Conservation (phyloP, 2,329 filamentous ascomycete genomes). For the Verticillium zaregamsianum region DNA sequence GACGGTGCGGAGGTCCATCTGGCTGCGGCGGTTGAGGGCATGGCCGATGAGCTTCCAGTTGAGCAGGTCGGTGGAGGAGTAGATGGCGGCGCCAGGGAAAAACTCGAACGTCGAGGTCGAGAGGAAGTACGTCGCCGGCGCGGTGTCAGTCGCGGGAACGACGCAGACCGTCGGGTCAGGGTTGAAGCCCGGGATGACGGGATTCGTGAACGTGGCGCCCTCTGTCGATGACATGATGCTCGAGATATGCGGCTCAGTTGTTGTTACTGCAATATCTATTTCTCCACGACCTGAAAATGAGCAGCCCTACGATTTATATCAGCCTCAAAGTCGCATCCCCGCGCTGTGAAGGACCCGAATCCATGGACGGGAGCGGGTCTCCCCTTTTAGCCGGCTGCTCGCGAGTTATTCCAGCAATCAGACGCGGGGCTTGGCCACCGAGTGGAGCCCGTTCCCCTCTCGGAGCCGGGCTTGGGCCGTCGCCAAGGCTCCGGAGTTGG, state of each 20-base stretch:
- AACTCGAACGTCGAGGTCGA: slow-evolving; percentile 60
- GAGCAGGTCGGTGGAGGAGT: slow-evolving; percentile 49
- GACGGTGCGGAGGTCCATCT: slow-evolving; percentile 47
- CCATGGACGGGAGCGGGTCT: background rate
- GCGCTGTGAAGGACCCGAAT: background rate
- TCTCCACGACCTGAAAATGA: background rate
- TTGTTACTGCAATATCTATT: background rate
- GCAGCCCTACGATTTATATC: background rate
- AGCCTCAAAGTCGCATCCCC: background rate
- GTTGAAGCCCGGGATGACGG: slow-evolving; percentile 56
- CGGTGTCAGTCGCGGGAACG: slow-evolving; percentile 22
- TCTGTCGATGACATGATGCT: background rate
- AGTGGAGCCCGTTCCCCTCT: background rate
- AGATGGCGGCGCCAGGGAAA: slow-evolving; percentile 58
- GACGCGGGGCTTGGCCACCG: background rate
- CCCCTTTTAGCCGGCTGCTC: background rate
- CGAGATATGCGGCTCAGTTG: background rate
- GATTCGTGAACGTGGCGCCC: slow-evolving; percentile 35
- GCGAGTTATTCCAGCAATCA: background rate
- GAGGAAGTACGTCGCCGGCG: slow-evolving; percentile 44
- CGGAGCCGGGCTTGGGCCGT: background rate
- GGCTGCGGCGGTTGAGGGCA: slow-evolving; percentile 43
- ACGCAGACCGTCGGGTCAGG: slow-evolving; percentile 52
- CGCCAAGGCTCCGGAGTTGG: background rate
- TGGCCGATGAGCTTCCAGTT: slow-evolving; percentile 50